A percentile compares a stretch with the other conserved stretches of the same genome.
Evolutionary conservation across 345 rosid species (phyloP).

Genomic region (Clausena lansium): DNA sequence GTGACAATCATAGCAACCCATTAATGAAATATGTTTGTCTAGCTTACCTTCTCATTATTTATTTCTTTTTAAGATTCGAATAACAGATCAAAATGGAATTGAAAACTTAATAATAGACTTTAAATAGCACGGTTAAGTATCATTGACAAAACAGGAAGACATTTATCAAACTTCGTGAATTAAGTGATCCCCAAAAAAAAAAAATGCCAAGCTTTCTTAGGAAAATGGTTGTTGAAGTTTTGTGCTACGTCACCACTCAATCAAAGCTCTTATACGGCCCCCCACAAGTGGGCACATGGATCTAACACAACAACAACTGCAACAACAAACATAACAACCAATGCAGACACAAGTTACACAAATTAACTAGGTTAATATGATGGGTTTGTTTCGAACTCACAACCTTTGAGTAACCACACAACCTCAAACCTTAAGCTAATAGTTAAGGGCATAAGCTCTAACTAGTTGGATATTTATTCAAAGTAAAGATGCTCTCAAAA

Average conservation of each 20-base stretch:
- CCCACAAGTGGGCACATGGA: background rate
- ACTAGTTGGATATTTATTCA: background rate
- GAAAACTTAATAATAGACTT: background rate
- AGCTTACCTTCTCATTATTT: background rate
- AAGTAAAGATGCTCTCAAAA: too few relatives aligned
- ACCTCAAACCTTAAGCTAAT: background rate
- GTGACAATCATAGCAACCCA: background rate
- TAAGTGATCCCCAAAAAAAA: background rate
- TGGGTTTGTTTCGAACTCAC: too few relatives aligned
- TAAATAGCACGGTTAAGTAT: background rate
- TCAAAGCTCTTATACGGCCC: background rate
- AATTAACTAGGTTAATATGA: background rate
- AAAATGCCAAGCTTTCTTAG: background rate
- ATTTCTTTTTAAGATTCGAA: background rate
- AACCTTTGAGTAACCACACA: background rate
- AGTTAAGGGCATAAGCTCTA: background rate
- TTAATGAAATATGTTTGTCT: background rate
- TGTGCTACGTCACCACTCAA: background rate
- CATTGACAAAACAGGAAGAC: background rate
- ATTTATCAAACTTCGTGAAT: background rate
- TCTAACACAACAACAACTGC: background rate
- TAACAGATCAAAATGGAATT: background rate
- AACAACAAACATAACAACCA: background rate
- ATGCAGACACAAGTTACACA: background rate
- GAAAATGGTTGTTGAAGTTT: background rate